phyloP scores from a whole-genome alignment of 2,329 filamentous ascomycete genomes.

The Cordyceps militaris region DNA sequence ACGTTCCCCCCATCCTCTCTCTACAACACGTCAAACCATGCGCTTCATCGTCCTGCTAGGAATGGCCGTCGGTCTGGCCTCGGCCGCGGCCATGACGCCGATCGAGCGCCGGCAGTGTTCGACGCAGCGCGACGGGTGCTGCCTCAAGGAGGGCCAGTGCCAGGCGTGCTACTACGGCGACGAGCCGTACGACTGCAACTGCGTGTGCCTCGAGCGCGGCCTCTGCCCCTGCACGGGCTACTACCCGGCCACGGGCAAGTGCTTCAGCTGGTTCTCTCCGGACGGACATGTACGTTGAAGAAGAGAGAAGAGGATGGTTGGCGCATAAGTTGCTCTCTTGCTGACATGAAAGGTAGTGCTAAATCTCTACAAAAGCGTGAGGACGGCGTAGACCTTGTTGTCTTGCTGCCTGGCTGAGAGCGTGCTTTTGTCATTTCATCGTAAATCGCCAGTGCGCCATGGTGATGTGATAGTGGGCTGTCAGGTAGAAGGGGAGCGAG shows the following conservation, averaged over 20 bases:
- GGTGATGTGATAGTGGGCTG: too few relatives aligned
- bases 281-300: slow-evolving; percentile 2
- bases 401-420: too few relatives aligned
- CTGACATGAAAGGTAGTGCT: background rate
- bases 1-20: too few relatives aligned
- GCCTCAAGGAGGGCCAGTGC: slow-evolving; percentile 5
- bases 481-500: too few relatives aligned
- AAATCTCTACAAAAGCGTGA: too few relatives aligned
- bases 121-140: slow-evolving; percentile 9
- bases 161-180: background rate
- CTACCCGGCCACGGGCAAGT: background rate
- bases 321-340: background rate
- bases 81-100: background rate
- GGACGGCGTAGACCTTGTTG: too few relatives aligned
- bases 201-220: slow-evolving; percentile 5
- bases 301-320: background rate
- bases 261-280: slow-evolving; percentile 6
- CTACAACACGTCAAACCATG: background rate
- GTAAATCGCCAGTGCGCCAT: too few relatives aligned
- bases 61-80: background rate
- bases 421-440: too few relatives aligned
- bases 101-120: slow-evolving; percentile 5
- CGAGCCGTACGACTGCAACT: slow-evolving; percentile 6
- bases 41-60: background rate
- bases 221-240: slow-evolving; percentile 7